Evolutionary conservation across 257 asterid species (phyloP), one percentile per base, ranked within the genome.

Genomic region (Coffea eugenioides): DNA sequence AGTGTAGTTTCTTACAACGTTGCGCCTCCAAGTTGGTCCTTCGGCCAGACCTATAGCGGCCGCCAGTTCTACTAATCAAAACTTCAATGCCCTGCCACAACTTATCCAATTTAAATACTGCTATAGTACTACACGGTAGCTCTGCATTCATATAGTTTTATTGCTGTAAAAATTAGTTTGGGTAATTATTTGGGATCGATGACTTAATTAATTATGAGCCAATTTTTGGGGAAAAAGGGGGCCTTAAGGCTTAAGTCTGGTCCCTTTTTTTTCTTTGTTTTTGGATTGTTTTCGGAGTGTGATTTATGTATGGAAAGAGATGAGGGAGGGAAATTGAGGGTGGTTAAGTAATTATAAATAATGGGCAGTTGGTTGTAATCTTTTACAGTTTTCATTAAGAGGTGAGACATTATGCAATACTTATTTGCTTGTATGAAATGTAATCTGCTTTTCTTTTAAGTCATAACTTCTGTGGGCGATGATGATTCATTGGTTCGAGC

Each of bases 41-140:
- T 93, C 69, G 97, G 98, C 0, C 97, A 93, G 89, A 94, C 98
- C 0, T 94, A 73, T 34, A 66, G 95, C 56, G 98, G 97, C 0
- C 82, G 82, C 41, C 97, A 94, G 54, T 94, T 90, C 83, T 93
- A 91, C 68, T 91, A 81, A 64, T 56, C 31, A 8, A 0, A 4
- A 41, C 34, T 41, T 31, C 31, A 31, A 27, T 1, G 10, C 45
- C 18, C 69, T n/a, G 11, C 69, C 69, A 62, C 39, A 62, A n/a
- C 9, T 12, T 31, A 66, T 12, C 12, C 71, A 31, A 34, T 27
- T 27, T 15, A 45, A 45, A 46, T 45, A 45, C 71, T 64, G 20
- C 31, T 31, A 3, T 16, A 0, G 4, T 14, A 14, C 11, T 8
- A 48, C 5, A 48, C 0, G 31, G 31, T 46, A 6, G 45, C 59